Percentiles rank a stretch among this genome's conserved stretches.
Conservation (phyloP, 1,284 basidiomycete species). For the Moesziomyces parantarcticus region DNA sequence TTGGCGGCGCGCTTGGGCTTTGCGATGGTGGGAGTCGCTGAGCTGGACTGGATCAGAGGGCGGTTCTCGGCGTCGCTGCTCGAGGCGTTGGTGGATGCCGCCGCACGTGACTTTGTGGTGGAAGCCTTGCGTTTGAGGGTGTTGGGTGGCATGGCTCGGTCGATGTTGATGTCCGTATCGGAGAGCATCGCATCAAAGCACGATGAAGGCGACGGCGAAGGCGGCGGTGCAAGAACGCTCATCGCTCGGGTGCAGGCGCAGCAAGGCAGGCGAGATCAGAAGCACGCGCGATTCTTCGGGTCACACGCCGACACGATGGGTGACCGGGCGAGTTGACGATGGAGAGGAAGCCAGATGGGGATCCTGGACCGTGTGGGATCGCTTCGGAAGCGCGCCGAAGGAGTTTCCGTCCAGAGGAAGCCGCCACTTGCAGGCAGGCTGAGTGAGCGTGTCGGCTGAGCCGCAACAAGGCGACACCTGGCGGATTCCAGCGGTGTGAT, state of each 20-base stretch:
- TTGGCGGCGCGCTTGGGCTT: constrained; percentile 5
- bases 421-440: too few relatives aligned
- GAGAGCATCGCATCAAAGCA: constrained; percentile 48
- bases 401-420: too few relatives aligned
- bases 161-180: constrained; percentile 48
- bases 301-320: neutral
- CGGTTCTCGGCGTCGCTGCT: constrained; percentile 43
- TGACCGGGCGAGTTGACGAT: too few relatives aligned
- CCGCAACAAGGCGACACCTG: too few relatives aligned
- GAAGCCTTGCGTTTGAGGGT: constrained; percentile 48
- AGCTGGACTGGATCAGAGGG: constrained; percentile 10
- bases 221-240: constrained; percentile 51
- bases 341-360: neutral
- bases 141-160: constrained; percentile 34
- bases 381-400: neutral
- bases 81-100: constrained; percentile 7
- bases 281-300: neutral
- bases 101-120: constrained; percentile 13
- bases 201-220: constrained; percentile 50
- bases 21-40: neutral
- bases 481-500: neutral
- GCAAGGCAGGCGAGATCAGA: neutral
- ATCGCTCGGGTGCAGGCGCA: constrained; percentile 24
- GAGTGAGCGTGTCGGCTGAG: too few relatives aligned
- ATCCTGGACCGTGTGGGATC: constrained; percentile 1